These are phyloP conservation scores for Microbotryum silenes-acaulis DNA, from an alignment of 1,284 basidiomycete genomes.

Conservation along the genomic window DNA sequence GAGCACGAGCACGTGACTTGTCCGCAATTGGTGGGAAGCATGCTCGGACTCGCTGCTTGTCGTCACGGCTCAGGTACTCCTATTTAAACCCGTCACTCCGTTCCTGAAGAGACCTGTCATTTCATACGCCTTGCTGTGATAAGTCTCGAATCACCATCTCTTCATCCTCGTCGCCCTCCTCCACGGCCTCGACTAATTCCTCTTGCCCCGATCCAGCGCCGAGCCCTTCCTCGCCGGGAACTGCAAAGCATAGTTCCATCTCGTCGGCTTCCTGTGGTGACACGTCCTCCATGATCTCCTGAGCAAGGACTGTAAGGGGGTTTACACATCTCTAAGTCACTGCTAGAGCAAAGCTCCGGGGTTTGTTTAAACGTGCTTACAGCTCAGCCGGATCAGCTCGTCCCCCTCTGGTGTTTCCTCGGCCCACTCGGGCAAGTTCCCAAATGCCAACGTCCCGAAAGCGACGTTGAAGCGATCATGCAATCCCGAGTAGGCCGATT, in stretches of 20 bases:
- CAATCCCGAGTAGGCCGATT: background rate
- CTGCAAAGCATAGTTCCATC: slow-evolving; percentile 24
- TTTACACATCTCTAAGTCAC: background rate
- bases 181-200: background rate
- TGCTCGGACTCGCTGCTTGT: background rate
- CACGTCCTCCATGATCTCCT: slow-evolving; percentile 28
- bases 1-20: no score
- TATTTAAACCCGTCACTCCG: background rate
- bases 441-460: slow-evolving; percentile 25
- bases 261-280: slow-evolving; percentile 22
- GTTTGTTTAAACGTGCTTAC: slow-evolving; percentile 1
- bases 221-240: background rate
- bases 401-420: slow-evolving; percentile 1
- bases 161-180: slow-evolving; percentile 2
- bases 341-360: background rate
- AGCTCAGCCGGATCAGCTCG: slow-evolving; percentile 12
- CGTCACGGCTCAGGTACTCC: background rate
- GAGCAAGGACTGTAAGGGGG: slow-evolving; percentile 16
- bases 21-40: no score
- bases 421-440: slow-evolving; percentile 14
- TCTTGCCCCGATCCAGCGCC: background rate
- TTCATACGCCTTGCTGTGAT: background rate
- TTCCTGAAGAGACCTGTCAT: background rate
- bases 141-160: background rate
- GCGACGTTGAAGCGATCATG: slow-evolving; percentile 14